These are phyloP conservation scores for Boletus sp. DNA, from an alignment of 768 basidiomycete genomes.

Conservation along the genomic window DNA sequence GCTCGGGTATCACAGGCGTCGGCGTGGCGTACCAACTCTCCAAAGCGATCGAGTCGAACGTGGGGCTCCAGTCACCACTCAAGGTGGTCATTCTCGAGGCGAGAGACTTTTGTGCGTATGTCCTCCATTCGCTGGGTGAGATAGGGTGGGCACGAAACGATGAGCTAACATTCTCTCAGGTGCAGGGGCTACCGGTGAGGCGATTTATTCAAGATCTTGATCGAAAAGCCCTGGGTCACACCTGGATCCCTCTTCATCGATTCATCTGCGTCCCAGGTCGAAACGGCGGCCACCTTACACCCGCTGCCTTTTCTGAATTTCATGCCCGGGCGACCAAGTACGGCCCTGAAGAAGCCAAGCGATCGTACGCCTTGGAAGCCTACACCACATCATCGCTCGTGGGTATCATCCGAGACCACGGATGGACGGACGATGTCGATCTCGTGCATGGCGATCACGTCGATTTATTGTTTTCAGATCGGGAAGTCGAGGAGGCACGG, in stretches of 20 bases:
- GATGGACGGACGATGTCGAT: conserved; percentile 53
- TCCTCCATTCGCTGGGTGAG: background rate
- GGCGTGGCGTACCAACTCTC: conserved; percentile 73
- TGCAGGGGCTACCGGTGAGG: conserved; percentile 72
- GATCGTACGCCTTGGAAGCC: conserved; percentile 54
- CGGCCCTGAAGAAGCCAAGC: conserved; percentile 55
- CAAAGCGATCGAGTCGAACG: conserved; percentile 20
- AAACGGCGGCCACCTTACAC: conserved; percentile 76
- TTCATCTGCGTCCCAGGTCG: conserved; percentile 47
- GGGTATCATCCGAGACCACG: conserved; percentile 44
- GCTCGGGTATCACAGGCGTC: conserved; percentile 77
- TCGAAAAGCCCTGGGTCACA: background rate
- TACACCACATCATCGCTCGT: conserved; percentile 52
- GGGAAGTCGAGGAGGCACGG: conserved; percentile 39
- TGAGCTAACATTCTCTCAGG: conserved; percentile 40
- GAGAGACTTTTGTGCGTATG: conserved; percentile 74
- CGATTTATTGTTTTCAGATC: conserved; percentile 45
- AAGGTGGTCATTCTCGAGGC: conserved; percentile 76
- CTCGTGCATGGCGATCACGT: conserved; percentile 58
- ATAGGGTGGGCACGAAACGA: background rate
- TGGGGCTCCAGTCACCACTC: conserved; percentile 25
- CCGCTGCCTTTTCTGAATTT: conserved; percentile 49
- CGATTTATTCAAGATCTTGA: background rate
- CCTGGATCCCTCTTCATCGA: background rate
- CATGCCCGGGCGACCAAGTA: conserved; percentile 34